Base-by-base conservation (phyloP, 192 early-diverging fungal genomes). In the Podila minutissima region DNA sequence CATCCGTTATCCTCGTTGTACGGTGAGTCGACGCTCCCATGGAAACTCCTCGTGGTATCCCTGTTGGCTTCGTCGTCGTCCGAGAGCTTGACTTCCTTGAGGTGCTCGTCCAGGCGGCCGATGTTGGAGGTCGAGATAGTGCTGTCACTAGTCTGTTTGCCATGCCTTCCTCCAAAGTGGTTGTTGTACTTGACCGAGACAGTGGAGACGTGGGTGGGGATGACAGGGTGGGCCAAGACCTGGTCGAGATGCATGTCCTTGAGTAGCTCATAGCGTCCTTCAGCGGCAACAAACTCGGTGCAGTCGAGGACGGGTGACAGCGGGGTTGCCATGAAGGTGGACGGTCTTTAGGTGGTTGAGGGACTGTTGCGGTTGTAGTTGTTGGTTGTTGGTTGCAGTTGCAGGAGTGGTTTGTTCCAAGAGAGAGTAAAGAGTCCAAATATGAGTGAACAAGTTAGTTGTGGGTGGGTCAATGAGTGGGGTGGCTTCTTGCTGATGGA, bases 101-200 rank as follows among this genome's bases (percentile, higher is more conserved):
- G 62, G 31, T 58, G 71, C 31, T 85, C 79, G 46, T 75, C 84
- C 6, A 78, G 58, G 65, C 59, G 68, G 53, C 69, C 67, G 61
- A 78, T 55, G 49, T 85, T 77, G 8, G 74, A 71, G 57, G 64
- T n/a, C 35, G 81, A 69, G 11, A 77, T 59, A 9, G 73, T 62
- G 17, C 59, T 69, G 60, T 74, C 72, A 51, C 64, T 72, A 13
- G 51, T 67, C 41, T 82, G 74, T 37, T 82, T 79, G 10, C 69
- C 72, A 66, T 71, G 55, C 15, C 29, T 48, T 46, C 24, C 49
- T 59, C 32, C 50, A 32, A 66, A 46, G 41, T 65, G 29, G 31
- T 53, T 38, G 8, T 60, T n/a, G 69, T 89, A 89, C 65, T 90
- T 90, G 51, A 90, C 86, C 12, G 85, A 85, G 46, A 90, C 83